These are phyloP conservation scores for Aaosphaeria pasadenensis DNA, from an alignment of 2,329 filamentous ascomycete genomes.

Conservation along the genomic window DNA sequence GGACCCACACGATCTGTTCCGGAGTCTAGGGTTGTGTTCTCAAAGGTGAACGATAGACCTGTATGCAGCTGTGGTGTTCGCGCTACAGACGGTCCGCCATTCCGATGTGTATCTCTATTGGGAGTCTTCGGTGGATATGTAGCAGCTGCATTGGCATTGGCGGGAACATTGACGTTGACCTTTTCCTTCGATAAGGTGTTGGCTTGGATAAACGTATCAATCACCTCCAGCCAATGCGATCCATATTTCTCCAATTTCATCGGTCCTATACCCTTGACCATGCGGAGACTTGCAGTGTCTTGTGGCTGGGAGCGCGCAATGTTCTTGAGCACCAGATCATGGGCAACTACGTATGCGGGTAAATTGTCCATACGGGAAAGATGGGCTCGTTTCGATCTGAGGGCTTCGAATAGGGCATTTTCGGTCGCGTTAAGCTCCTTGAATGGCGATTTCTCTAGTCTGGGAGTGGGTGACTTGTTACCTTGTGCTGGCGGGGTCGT, in stretches of 20 bases:
- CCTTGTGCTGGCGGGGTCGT: no score
- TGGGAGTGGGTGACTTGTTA: no score
- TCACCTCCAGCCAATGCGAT: conserved; percentile 22
- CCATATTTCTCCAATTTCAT: conserved; percentile 20
- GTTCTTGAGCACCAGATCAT: conserved; percentile 16
- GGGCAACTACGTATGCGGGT: conserved; percentile 12
- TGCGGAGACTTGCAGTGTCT: conserved; percentile 12
- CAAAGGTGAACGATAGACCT: conserved; percentile 16
- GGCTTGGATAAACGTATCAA: conserved; percentile 10
- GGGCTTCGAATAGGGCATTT: no score
- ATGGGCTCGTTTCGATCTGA: conserved; percentile 8
- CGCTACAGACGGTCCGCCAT: neutral
- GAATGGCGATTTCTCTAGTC: no score
- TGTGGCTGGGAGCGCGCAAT: conserved; percentile 23
- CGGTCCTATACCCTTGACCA: conserved; percentile 24
- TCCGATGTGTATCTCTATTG: no score
- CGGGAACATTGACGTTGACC: neutral
- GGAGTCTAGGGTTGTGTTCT: conserved; percentile 17
- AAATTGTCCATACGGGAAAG: conserved; percentile 12
- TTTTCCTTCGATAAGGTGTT: neutral
- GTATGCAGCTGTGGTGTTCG: conserved; percentile 12
- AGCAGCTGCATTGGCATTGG: no score
- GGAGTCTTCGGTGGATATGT: neutral
- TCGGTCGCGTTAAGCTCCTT: no score
- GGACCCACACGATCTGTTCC: no score